phyloP scores from a whole-genome alignment of 208 protist species.

The Acanthamoeba sp. region DNA sequence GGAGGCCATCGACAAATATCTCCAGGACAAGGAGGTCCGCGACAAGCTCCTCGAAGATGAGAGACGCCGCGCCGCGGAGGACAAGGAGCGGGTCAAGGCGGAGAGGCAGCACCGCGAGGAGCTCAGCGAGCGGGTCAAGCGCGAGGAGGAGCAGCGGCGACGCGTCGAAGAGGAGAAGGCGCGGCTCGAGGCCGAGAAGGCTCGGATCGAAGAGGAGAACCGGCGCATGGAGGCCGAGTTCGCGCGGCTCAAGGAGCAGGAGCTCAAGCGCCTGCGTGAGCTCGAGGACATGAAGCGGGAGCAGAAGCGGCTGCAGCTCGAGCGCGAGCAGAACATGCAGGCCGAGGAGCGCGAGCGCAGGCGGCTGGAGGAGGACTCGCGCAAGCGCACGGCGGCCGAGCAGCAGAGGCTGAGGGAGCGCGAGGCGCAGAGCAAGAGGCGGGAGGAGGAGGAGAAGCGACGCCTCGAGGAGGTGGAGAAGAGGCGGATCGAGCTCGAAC shows the following conservation, averaged over 20 bases:
- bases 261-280: background rate
- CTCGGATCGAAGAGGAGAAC: background rate
- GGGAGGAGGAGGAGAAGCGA: background rate
- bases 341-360: background rate
- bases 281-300: background rate
- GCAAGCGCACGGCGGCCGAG: background rate
- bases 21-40: background rate
- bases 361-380: background rate
- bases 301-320: background rate
- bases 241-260: background rate
- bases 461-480: background rate
- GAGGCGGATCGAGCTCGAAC: background rate
- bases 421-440: background rate
- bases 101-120: background rate
- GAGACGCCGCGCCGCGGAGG: background rate
- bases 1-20: constrained; percentile 29
- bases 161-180: background rate
- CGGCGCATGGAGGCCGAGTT: constrained; percentile 10
- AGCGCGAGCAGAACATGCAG: background rate
- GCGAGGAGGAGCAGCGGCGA: background rate
- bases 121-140: background rate
- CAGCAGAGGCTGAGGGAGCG: background rate
- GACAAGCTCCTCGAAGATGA: constrained; percentile 25
- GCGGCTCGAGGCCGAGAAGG: constrained; percentile 12
- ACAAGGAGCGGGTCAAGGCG: background rate